Percentiles rank a stretch among this genome's conserved stretches.
phyloP scores from a whole-genome alignment of 352 stramenopile species.

The Globisporangium spinosum region DNA sequence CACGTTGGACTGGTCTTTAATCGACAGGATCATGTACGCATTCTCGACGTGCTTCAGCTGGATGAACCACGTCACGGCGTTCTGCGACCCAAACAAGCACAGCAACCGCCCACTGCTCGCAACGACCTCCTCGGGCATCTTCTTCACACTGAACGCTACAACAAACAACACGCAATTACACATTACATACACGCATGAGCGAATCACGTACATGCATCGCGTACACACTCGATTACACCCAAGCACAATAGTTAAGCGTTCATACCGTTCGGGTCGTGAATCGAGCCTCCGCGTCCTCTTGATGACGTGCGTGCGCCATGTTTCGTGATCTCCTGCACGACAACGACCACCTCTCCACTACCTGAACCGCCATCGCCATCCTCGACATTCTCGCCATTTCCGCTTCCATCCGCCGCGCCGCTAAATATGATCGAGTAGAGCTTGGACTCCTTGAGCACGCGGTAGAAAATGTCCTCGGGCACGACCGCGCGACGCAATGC shows the following conservation, averaged over 20 bases:
- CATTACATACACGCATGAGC: background rate
- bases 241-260: background rate
- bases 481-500: conserved; percentile 39
- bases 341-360: conserved; percentile 45
- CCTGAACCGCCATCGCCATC: conserved; percentile 1
- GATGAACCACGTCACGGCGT: conserved; percentile 70
- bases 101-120: conserved; percentile 51
- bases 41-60: conserved; percentile 66
- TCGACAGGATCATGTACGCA: conserved; percentile 66
- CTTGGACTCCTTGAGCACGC: conserved; percentile 59
- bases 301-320: conserved; percentile 22
- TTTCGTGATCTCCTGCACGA: conserved; percentile 63
- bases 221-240: background rate
- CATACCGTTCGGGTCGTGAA: conserved; percentile 45
- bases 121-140: conserved; percentile 77
- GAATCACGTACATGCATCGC: background rate
- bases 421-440: conserved; percentile 62
- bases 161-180: background rate
- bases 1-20: conserved; percentile 24
- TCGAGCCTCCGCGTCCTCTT: background rate
- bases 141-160: conserved; percentile 63
- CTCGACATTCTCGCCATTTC: background rate
- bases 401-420: conserved; percentile 15
- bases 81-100: conserved; percentile 48
- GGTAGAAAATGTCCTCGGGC: conserved; percentile 58